phyloP scores from a whole-genome alignment of 495 filamentous ascomycete genomes.

The Xylaria bambusicola region DNA sequence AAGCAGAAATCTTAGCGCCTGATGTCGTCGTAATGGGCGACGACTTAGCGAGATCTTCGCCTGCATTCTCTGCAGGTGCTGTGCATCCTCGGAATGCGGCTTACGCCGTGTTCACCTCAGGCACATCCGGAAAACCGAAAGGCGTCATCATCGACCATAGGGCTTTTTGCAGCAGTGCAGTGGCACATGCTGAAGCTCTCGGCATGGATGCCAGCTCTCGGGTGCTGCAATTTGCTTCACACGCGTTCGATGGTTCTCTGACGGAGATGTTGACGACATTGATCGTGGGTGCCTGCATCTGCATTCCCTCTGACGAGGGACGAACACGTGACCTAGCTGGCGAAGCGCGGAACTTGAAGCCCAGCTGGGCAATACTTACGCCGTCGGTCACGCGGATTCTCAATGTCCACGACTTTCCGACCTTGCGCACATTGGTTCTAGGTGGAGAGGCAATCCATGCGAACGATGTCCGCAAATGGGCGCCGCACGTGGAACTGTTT shows the following conservation, averaged over 20 bases:
- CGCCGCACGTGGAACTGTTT: constrained; percentile 43
- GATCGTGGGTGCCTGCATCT: neutral
- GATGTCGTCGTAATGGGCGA: neutral
- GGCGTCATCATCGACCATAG: neutral
- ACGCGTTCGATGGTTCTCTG: neutral
- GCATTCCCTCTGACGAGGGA: neutral
- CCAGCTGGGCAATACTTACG: constrained; percentile 37
- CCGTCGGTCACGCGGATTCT: constrained; percentile 34
- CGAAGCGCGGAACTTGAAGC: neutral
- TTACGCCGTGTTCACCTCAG: constrained; percentile 3
- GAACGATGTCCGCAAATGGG: constrained; percentile 29
- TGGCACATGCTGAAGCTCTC: neutral
- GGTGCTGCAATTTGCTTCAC: constrained; percentile 1
- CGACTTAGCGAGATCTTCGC: neutral
- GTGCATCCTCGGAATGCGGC: neutral
- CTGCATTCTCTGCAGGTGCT: neutral
- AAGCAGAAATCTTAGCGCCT: neutral
- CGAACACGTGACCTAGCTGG: neutral
- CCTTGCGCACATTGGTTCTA: constrained; percentile 25
- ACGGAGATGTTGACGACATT: neutral
- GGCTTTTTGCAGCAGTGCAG: neutral
- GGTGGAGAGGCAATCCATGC: constrained; percentile 28
- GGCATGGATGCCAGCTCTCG: neutral
- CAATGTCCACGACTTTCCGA: constrained; percentile 4
- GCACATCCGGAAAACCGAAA: neutral